A percentile compares a stretch with the other conserved stretches of the same genome.
Evolutionary conservation across 768 basidiomycete genomes (phyloP).

Genomic region (Suillus paluster): DNA sequence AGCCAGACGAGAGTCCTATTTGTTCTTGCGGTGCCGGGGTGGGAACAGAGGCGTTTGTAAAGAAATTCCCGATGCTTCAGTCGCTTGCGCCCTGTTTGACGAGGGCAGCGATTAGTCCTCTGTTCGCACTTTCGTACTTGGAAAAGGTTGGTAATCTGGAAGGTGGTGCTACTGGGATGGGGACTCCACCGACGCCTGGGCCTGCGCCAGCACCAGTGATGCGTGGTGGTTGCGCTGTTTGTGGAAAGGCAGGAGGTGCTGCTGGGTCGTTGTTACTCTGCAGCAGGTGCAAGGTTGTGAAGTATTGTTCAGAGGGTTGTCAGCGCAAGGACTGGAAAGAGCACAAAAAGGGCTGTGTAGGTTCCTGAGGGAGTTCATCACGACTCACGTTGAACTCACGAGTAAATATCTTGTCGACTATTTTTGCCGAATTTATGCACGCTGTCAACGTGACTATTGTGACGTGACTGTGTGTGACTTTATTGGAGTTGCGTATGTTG

Average conservation of each 20-base stretch:
- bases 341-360: constrained; percentile 44
- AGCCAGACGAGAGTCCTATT: constrained; percentile 44
- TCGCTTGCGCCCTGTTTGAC: constrained; percentile 48
- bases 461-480: constrained; percentile 2
- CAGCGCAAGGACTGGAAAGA: constrained; percentile 52
- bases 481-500: background rate
- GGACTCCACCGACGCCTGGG: background rate
- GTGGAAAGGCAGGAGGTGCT: constrained; percentile 18
- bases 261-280: constrained; percentile 34
- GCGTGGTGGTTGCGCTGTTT: constrained; percentile 19
- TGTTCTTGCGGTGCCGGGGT: constrained; percentile 61
- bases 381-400: too few relatives aligned
- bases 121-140: constrained; percentile 57
- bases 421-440: background rate
- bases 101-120: constrained; percentile 53
- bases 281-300: constrained; percentile 40
- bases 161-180: background rate
- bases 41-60: constrained; percentile 42
- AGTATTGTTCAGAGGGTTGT: constrained; percentile 50
- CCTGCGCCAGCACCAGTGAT: background rate
- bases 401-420: background rate
- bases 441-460: background rate
- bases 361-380: background rate
- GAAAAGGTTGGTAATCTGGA: constrained; percentile 38
- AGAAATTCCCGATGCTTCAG: constrained; percentile 36